Percentiles rank a stretch among this genome's conserved stretches.
Evolutionary conservation across 2,329 filamentous ascomycete genomes (phyloP).

Genomic region (Karstenula rhodostoma): DNA sequence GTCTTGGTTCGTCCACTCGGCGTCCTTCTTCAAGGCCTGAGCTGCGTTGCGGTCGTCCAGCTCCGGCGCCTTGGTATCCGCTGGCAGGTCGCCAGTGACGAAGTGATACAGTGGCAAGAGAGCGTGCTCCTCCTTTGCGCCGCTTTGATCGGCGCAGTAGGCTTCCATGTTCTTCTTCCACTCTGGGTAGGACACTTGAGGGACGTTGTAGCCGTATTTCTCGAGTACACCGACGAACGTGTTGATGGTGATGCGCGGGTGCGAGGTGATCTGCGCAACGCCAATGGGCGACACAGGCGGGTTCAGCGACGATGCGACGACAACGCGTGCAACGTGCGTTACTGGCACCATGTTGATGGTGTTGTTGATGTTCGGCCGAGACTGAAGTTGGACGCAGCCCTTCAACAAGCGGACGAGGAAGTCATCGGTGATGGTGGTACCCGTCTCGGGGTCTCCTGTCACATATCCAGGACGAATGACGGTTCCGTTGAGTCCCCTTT

Average conservation of each 20-base stretch:
- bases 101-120: conserved; percentile 77
- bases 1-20: conserved; percentile 65
- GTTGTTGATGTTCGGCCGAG: conserved; percentile 80
- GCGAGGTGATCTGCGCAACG: conserved; percentile 80
- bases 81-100: conserved; percentile 73
- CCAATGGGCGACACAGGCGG: conserved; percentile 63
- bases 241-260: conserved; percentile 80
- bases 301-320: conserved; percentile 76
- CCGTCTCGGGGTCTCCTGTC: conserved; percentile 73
- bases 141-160: conserved; percentile 66
- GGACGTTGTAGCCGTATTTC: conserved; percentile 75
- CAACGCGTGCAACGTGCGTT: conserved; percentile 80
- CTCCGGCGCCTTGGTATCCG: conserved; percentile 74
- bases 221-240: conserved; percentile 76
- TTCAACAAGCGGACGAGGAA: conserved; percentile 89
- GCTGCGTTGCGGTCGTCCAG: conserved; percentile 77
- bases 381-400: conserved; percentile 81
- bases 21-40: conserved; percentile 69
- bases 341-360: conserved; percentile 91
- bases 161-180: conserved; percentile 74
- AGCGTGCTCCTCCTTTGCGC: conserved; percentile 73
- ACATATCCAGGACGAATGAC: conserved; percentile 88
- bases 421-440: conserved; percentile 81
- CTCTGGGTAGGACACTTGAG: conserved; percentile 70
- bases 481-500: conserved; percentile 75